Evolutionary conservation across 129 eudicot species (phyloP).

Genomic region (Arctium lappa): DNA sequence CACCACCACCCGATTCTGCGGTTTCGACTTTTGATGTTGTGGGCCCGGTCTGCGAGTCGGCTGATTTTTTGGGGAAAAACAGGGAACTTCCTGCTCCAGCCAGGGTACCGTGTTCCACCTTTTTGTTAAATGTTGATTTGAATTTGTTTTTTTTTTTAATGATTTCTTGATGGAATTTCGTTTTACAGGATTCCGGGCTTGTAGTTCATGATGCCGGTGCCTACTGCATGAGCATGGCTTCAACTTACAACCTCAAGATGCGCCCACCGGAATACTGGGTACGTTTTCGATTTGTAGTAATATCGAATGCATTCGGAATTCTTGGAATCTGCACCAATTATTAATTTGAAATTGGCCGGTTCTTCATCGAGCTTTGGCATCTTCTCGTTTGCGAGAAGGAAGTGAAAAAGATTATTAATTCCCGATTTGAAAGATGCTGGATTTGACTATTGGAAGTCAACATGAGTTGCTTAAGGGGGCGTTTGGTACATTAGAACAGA

Average conservation of each 20-base stretch:
- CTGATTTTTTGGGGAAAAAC: constrained; percentile 83
- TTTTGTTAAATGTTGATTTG: not conserved
- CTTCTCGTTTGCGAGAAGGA: too few relatives aligned
- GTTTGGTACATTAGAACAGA: too few relatives aligned
- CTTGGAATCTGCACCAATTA: not conserved
- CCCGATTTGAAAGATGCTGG: too few relatives aligned
- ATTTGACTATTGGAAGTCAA: too few relatives aligned
- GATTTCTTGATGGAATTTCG: not conserved
- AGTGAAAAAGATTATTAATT: too few relatives aligned
- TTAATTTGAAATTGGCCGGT: too few relatives aligned
- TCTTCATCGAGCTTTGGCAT: too few relatives aligned
- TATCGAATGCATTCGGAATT: too few relatives aligned
- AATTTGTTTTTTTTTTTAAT: not conserved
- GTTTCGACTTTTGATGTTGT: constrained; percentile 78
- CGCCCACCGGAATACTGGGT: constrained; percentile 98
- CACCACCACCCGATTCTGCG: constrained; percentile 59
- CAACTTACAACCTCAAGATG: constrained; percentile 95
- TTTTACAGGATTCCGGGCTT: constrained; percentile 73
- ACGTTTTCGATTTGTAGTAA: constrained; percentile 2
- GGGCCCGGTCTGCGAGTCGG: constrained; percentile 89
- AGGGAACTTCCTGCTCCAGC: constrained; percentile 79
- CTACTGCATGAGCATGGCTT: constrained; percentile 99
- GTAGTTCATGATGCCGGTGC: constrained; percentile 99
- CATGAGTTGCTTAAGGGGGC: too few relatives aligned
- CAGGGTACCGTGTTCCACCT: constrained; percentile 41